phyloP scores from a whole-genome alignment of 345 rosid species.

The Cardamine chenopodiifolia region DNA sequence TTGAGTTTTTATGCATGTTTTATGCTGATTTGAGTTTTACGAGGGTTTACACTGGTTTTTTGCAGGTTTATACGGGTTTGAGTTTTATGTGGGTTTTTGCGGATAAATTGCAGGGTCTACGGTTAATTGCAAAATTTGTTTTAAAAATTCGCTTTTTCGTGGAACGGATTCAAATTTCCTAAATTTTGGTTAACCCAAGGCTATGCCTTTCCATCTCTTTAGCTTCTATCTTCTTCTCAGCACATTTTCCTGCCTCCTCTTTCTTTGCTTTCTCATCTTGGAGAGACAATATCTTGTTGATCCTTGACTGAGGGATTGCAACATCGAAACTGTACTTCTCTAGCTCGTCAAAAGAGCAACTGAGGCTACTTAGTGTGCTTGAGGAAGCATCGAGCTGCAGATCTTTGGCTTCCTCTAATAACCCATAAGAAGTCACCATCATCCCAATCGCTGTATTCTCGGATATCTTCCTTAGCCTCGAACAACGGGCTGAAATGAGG shows the following conservation, averaged over 20 bases:
- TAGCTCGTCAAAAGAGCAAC: conserved; percentile 54
- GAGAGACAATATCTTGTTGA: conserved; percentile 52
- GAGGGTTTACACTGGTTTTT: too few relatives aligned
- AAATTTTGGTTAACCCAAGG: too few relatives aligned
- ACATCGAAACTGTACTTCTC: conserved; percentile 74
- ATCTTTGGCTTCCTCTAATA: conserved; percentile 56
- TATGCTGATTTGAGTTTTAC: too few relatives aligned
- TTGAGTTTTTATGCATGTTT: too few relatives aligned
- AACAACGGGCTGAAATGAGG: conserved; percentile 69
- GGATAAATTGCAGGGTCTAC: too few relatives aligned
- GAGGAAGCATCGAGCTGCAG: conserved; percentile 44
- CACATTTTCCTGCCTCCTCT: conserved; percentile 35
- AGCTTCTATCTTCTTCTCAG: conserved; percentile 42
- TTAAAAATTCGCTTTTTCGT: too few relatives aligned
- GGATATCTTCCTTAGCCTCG: conserved; percentile 55
- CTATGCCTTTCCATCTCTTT: conserved; percentile 27
- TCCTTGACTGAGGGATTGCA: conserved; percentile 40
- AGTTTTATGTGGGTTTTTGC: too few relatives aligned
- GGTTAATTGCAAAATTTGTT: too few relatives aligned
- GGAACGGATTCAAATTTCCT: too few relatives aligned
- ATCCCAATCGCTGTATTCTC: conserved; percentile 76
- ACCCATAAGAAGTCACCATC: conserved; percentile 60
- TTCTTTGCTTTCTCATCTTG: conserved; percentile 44
- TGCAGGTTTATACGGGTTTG: too few relatives aligned
- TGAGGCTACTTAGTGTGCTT: conserved; percentile 43